phyloP scores from a whole-genome alignment of 345 rosid genomes.

The Stellera chamaejasme region DNA sequence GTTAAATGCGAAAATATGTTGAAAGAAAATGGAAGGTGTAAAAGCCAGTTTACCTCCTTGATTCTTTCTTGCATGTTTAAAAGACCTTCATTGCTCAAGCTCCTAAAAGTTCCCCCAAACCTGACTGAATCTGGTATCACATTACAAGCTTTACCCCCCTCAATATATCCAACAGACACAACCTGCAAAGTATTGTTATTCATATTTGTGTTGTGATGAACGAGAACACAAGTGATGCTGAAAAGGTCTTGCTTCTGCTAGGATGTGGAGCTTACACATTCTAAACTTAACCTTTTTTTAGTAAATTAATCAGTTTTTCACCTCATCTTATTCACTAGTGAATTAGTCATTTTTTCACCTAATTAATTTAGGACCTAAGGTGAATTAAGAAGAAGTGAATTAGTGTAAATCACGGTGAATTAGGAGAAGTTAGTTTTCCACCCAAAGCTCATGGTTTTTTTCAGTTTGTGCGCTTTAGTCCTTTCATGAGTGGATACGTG shows the following conservation, averaged over 20 bases:
- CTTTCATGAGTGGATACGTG: too few species aligned
- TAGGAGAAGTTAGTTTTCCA: too few species aligned
- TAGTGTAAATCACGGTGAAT: too few species aligned
- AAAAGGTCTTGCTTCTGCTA: neutral
- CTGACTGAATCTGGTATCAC: conserved; percentile 45
- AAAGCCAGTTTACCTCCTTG: conserved; percentile 26
- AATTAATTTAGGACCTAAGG: too few species aligned
- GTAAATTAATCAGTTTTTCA: too few species aligned
- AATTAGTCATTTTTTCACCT: too few species aligned
- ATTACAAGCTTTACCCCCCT: conserved; percentile 54
- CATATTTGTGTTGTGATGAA: neutral
- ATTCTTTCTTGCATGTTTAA: conserved; percentile 41
- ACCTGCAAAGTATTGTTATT: conserved; percentile 24
- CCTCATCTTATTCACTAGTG: too few species aligned
- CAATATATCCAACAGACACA: conserved; percentile 53
- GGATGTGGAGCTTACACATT: neutral
- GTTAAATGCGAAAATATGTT: neutral
- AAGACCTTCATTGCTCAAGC: conserved; percentile 48
- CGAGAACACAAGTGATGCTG: neutral
- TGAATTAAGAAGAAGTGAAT: too few species aligned
- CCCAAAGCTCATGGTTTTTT: too few species aligned
- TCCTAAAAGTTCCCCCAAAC: conserved; percentile 60
- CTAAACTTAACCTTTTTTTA: too few species aligned
- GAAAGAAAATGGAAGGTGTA: neutral
- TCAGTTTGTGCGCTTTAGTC: too few species aligned